phyloP scores from a whole-genome alignment of 2,329 filamentous ascomycete genomes.

The Westerdykella ornata region DNA sequence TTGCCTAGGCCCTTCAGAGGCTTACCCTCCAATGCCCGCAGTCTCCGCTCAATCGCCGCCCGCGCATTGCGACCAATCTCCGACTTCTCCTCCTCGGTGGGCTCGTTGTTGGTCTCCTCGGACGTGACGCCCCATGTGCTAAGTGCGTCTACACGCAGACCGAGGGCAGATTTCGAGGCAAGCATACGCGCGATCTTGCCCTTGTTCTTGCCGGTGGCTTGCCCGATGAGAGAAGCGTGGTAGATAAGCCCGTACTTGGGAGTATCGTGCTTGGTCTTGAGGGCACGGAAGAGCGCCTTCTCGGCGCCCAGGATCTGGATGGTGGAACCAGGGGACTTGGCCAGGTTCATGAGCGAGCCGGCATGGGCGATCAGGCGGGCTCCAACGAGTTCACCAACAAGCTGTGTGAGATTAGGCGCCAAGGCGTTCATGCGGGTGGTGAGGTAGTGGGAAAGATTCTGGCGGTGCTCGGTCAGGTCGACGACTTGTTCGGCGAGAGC shows the following conservation, averaged over 20 bases:
- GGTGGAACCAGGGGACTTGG: conserved; percentile 90
- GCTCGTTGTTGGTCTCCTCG: conserved; percentile 38
- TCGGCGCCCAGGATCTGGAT: conserved; percentile 98
- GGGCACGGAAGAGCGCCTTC: conserved; percentile 94
- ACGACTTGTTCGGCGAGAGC: conserved; percentile 90
- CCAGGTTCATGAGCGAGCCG: conserved; percentile 87
- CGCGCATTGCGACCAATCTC: conserved; percentile 68
- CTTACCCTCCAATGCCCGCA: conserved; percentile 82
- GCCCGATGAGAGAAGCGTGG: conserved; percentile 65
- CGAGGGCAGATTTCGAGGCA: conserved; percentile 85
- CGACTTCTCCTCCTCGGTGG: conserved; percentile 83
- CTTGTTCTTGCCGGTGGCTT: conserved; percentile 97
- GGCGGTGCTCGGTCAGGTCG: conserved; percentile 81
- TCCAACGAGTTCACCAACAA: conserved; percentile 89
- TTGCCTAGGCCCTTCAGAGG: conserved; percentile 72
- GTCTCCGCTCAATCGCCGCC: conserved; percentile 66
- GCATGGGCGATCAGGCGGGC: conserved; percentile 91
- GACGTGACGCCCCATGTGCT: conserved; percentile 67
- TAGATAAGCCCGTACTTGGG: conserved; percentile 95
- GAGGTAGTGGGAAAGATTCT: conserved; percentile 81
- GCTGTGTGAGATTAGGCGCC: conserved; percentile 87
- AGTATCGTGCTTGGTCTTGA: conserved; percentile 99
- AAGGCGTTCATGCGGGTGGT: conserved; percentile 93
- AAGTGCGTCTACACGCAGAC: conserved; percentile 86
- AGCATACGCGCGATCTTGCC: conserved; percentile 98